Evolutionary conservation across 768 basidiomycete species (phyloP).

Genomic region (Sutorius australiensis): DNA sequence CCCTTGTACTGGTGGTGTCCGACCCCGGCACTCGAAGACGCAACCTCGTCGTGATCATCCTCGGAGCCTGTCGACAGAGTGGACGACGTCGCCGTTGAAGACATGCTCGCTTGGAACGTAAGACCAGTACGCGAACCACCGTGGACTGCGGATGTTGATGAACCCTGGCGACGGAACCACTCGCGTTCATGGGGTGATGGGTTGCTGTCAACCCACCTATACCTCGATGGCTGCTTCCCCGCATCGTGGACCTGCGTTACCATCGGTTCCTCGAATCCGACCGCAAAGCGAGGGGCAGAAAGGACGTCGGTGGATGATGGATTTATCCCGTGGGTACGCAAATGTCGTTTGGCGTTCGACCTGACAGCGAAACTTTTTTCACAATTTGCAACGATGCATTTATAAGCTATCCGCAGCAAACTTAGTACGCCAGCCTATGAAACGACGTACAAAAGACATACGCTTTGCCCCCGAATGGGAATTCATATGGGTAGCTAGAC

Average conservation of each 20-base stretch:
- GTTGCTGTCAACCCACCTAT: slow-evolving; percentile 41
- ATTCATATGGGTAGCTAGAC: slow-evolving; percentile 52
- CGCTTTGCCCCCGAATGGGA: slow-evolving; percentile 49
- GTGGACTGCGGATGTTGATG: slow-evolving; percentile 13
- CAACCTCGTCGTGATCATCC: slow-evolving; percentile 35
- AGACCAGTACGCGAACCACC: slow-evolving; percentile 27
- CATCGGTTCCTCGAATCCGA: slow-evolving; percentile 45
- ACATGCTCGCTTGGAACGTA: slow-evolving; percentile 35
- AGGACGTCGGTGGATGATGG: slow-evolving; percentile 20
- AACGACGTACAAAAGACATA: slow-evolving; percentile 25
- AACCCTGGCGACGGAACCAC: slow-evolving; percentile 21
- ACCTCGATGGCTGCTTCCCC: slow-evolving; percentile 34
- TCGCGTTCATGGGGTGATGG: slow-evolving; percentile 28
- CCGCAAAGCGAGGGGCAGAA: slow-evolving; percentile 29
- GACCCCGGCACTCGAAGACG: slow-evolving; percentile 25
- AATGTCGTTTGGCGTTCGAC: slow-evolving; percentile 77
- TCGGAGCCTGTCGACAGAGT: slow-evolving; percentile 29
- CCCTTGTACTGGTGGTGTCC: slow-evolving; percentile 33
- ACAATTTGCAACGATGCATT: slow-evolving; percentile 59
- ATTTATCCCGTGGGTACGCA: slow-evolving; percentile 66
- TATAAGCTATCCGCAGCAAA: slow-evolving; percentile 17
- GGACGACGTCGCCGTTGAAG: slow-evolving; percentile 32
- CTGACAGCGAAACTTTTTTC: slow-evolving; percentile 69
- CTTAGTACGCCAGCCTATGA: slow-evolving; percentile 6
- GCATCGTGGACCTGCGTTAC: slow-evolving; percentile 41